Conservation (phyloP, 306 rosid species). For the Rosa chinensis region DNA sequence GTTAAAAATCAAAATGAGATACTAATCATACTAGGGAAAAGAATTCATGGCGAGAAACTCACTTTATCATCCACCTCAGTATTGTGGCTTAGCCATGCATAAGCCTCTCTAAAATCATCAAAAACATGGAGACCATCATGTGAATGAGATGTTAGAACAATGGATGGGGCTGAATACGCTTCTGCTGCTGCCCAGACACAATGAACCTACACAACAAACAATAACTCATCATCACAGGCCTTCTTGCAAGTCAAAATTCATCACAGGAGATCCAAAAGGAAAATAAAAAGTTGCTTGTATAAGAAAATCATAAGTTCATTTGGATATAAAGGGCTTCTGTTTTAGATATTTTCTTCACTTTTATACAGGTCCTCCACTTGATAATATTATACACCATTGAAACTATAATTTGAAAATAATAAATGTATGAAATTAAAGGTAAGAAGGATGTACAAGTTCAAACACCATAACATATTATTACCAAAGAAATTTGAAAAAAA, state of each 20-base stretch:
- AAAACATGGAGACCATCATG: slow-evolving; percentile 94
- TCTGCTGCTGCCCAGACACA: slow-evolving; percentile 99
- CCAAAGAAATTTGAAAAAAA: not conserved
- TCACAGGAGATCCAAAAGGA: not conserved
- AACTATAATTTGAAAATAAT: not conserved
- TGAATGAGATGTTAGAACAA: slow-evolving; percentile 86
- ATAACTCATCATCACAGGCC: slow-evolving; percentile 6
- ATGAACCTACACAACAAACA: slow-evolving; percentile 65
- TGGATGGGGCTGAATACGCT: slow-evolving; percentile 99
- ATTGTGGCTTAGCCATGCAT: slow-evolving; percentile 98
- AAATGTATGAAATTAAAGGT: not conserved
- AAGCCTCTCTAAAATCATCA: slow-evolving; percentile 99
- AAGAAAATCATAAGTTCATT: not conserved
- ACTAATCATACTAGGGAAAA: not conserved
- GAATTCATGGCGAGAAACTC: slow-evolving; percentile 33
- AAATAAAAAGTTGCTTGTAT: not conserved
- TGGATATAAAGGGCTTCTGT: not conserved
- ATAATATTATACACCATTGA: not conserved
- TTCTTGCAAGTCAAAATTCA: not conserved
- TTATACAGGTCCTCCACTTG: not conserved
- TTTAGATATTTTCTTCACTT: not conserved
- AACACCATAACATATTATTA: slow-evolving; percentile 8
- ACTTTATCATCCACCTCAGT: slow-evolving; percentile 98
- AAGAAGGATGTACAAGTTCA: slow-evolving; percentile 21
- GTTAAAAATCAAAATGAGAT: not conserved